These are phyloP conservation scores for Trebouxiophyceae sp. DNA, from an alignment of 163 green algal species.

Conservation along the genomic window DNA sequence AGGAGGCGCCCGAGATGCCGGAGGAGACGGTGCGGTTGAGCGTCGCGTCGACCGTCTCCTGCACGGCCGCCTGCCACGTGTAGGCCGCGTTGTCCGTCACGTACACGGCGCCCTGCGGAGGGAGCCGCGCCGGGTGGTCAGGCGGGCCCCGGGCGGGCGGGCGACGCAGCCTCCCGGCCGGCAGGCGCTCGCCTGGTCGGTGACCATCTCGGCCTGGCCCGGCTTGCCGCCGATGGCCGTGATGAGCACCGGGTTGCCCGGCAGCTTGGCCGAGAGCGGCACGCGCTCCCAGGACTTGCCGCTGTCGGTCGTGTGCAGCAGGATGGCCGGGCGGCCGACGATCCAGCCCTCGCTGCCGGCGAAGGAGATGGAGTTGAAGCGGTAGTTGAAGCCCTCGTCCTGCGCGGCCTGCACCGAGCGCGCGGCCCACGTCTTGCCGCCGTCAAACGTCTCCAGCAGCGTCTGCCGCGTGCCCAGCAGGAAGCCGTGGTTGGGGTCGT, in stretches of 20 bases:
- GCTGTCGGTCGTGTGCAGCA: conserved; percentile 91
- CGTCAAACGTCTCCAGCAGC: conserved; percentile 94
- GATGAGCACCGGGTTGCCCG: conserved; percentile 78
- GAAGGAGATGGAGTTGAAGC: conserved; percentile 94
- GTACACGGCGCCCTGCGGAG: conserved; percentile 87
- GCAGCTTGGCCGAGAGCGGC: conserved; percentile 87
- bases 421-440: conserved; percentile 84
- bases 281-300: conserved; percentile 93
- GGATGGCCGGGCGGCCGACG: conserved; percentile 95
- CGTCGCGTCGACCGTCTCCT: conserved; percentile 95
- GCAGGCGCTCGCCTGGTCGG: conserved; percentile 61
- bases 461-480: conserved; percentile 93
- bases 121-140: too few species aligned
- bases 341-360: conserved; percentile 95
- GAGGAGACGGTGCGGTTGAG: conserved; percentile 88
- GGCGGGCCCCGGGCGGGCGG: too few species aligned
- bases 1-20: conserved; percentile 86
- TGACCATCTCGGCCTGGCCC: conserved; percentile 91
- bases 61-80: conserved; percentile 90
- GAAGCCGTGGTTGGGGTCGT: conserved; percentile 89
- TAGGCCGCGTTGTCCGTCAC: conserved; percentile 85
- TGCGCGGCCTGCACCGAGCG: conserved; percentile 64
- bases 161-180: neutral
- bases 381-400: conserved; percentile 65
- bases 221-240: conserved; percentile 54